Conservation (phyloP, 208 protist genomes). For the Paratrypanosoma confusum region DNA sequence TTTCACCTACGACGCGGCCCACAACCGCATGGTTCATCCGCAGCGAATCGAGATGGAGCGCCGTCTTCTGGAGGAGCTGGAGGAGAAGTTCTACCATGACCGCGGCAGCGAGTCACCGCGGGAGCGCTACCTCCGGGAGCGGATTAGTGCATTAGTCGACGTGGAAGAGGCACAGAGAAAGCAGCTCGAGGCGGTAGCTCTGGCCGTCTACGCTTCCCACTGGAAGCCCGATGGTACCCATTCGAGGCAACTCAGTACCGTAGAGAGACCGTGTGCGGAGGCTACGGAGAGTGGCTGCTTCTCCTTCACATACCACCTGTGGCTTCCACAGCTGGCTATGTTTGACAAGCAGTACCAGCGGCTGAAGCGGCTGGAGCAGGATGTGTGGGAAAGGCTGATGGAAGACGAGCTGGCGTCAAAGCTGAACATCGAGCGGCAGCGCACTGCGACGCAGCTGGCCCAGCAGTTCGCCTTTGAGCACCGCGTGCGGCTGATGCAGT, state of each 20-base stretch:
- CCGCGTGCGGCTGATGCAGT: conserved; percentile 3
- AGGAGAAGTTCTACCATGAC: conserved; percentile 4
- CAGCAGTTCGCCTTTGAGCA: conserved; percentile 12
- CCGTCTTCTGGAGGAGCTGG: neutral
- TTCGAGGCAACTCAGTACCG: no score
- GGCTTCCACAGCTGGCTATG: neutral
- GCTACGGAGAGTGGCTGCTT: no score
- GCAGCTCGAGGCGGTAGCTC: neutral
- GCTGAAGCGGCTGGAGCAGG: neutral
- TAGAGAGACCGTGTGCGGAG: no score
- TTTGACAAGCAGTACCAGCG: neutral
- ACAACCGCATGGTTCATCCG: conserved; percentile 1
- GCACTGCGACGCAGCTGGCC: conserved; percentile 1
- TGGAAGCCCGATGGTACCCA: no score
- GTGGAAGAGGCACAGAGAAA: neutral
- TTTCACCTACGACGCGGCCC: conserved; percentile 4
- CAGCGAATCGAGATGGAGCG: neutral
- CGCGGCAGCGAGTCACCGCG: conserved; percentile 5
- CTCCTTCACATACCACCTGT: no score
- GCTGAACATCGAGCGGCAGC: neutral
- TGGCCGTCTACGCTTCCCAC: neutral
- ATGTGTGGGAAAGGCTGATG: conserved; percentile 1
- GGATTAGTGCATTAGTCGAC: neutral
- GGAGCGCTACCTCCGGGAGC: conserved; percentile 6
- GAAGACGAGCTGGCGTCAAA: neutral